A percentile compares a stretch with the other conserved stretches of the same genome.
phyloP scores from a whole-genome alignment of 1,284 basidiomycete genomes.

The Dichomitus squalens region DNA sequence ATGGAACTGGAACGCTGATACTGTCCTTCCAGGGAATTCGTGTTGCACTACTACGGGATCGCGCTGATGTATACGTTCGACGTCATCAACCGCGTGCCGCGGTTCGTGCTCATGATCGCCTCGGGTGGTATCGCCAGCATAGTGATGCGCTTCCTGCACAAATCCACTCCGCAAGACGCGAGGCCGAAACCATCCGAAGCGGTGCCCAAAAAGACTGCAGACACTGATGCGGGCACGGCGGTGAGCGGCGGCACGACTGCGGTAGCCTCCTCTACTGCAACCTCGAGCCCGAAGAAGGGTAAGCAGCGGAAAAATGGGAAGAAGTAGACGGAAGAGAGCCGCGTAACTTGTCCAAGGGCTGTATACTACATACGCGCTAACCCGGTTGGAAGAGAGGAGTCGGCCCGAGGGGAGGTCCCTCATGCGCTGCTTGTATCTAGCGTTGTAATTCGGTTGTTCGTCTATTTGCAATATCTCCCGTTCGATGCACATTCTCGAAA shows the following conservation, averaged over 20 bases:
- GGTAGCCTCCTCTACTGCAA: conserved; percentile 10
- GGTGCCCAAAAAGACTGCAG: not conserved
- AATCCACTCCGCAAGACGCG: conserved; percentile 10
- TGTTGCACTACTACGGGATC: conserved; percentile 63
- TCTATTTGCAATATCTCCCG: not conserved
- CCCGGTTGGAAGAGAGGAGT: not conserved
- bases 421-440: not conserved
- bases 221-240: conserved; percentile 6
- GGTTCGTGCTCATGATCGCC: conserved; percentile 59
- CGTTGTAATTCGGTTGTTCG: not conserved
- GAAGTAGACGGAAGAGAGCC: conserved; percentile 16
- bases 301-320: conserved; percentile 29
- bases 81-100: conserved; percentile 49
- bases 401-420: too few relatives aligned
- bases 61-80: conserved; percentile 54
- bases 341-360: conserved; percentile 12
- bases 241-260: conserved; percentile 16
- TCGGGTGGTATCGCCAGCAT: conserved; percentile 63
- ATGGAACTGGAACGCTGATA: not conserved
- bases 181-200: not conserved
- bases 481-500: not conserved
- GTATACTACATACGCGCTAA: not conserved
- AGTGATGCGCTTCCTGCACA: conserved; percentile 57
- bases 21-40: conserved; percentile 54
- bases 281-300: conserved; percentile 25